Evolutionary conservation across 768 basidiomycete species (phyloP), one percentile per base, ranked within the genome.

Genomic region (Cantharellus anzutake): DNA sequence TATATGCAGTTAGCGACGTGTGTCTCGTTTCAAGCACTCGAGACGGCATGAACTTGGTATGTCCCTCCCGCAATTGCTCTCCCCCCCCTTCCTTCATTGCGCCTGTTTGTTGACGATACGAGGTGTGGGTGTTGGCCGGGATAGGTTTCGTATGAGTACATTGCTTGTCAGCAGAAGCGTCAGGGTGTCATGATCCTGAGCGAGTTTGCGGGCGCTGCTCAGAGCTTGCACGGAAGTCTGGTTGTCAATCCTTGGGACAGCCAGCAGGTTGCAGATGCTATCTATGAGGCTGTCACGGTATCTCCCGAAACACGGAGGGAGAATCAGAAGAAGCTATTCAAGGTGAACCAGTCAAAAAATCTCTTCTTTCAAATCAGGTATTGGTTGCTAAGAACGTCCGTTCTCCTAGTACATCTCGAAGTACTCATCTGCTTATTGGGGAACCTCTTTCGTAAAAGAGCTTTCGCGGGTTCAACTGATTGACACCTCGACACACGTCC

Each of bases 181-280:
- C 90, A 97, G 68, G 96, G 96, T 48, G 87, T 87, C 16, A 90
- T 99, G 85, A 96, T 99, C 69, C 78, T 99, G 7, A 96, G 92
- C 66, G 96, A 99, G 70, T 98, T 99, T 65, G 94, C 96, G 2
- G 96, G 96, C 38, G 96, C 96, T 5, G 93, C 91, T 14, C 93
- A 97, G 72, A 86, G 83, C 64, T 73, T 99, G 63, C 97, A 98
- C 69, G 96, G 96, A 29, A 87, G 86, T 41, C 78, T 99, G 65
- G 91, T 99, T 68, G 91, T 98, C 67, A 99, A 99, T 74, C 96
- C 96, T 29, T 93, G 96, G 94, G 96, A 98, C 70, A 86, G 86
- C n/a, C 93, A 97, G 70, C 84, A 92, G 67, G 91, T 96, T 56
- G 96, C 96, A 0, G 84, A 97, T 67, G 91, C 92, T n/a, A 96